These are phyloP conservation scores for Claviceps humidiphila DNA, from an alignment of 2,329 filamentous ascomycete genomes.

Conservation along the genomic window DNA sequence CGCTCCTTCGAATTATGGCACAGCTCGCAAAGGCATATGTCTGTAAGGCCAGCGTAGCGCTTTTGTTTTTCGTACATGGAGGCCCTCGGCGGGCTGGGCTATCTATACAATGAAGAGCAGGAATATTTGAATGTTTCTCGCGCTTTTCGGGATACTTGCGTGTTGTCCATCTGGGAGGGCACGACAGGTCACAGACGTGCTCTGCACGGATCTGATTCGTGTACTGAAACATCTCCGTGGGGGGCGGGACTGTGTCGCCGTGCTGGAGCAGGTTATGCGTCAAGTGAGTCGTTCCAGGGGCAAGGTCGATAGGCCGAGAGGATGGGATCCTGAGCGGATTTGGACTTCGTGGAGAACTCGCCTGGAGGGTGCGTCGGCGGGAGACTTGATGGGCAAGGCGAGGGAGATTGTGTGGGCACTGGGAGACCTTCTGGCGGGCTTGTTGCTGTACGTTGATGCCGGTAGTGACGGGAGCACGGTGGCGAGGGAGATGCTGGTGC, in stretches of 20 bases:
- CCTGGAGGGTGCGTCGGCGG: conserved; percentile 21
- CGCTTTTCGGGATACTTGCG: conserved; percentile 50
- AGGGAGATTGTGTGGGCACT: conserved; percentile 29
- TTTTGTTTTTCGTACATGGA: conserved; percentile 49
- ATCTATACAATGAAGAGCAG: conserved; percentile 48
- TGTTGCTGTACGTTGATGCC: conserved; percentile 30
- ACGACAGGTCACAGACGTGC: conserved; percentile 62
- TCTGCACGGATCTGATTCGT: conserved; percentile 39
- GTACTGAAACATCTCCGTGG: conserved; percentile 31
- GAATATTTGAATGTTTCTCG: conserved; percentile 54
- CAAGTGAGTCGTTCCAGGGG: conserved; percentile 13
- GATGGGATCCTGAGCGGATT: conserved; percentile 17
- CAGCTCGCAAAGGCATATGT: conserved; percentile 48
- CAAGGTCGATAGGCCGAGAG: conserved; percentile 11
- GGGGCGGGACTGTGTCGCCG: conserved; percentile 25
- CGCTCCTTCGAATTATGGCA: conserved; percentile 43
- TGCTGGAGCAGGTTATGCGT: conserved; percentile 27
- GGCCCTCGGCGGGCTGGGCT: conserved; percentile 51
- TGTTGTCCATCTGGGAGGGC: conserved; percentile 58
- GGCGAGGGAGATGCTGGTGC: conserved; percentile 24
- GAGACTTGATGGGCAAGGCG: conserved; percentile 31
- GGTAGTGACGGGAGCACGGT: conserved; percentile 22
- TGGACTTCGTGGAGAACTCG: conserved; percentile 28
- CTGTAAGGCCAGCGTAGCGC: conserved; percentile 34
- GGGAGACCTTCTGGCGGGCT: conserved; percentile 29